Conservation (phyloP, 352 stramenopile species). For the Globisporangium spinosum region DNA sequence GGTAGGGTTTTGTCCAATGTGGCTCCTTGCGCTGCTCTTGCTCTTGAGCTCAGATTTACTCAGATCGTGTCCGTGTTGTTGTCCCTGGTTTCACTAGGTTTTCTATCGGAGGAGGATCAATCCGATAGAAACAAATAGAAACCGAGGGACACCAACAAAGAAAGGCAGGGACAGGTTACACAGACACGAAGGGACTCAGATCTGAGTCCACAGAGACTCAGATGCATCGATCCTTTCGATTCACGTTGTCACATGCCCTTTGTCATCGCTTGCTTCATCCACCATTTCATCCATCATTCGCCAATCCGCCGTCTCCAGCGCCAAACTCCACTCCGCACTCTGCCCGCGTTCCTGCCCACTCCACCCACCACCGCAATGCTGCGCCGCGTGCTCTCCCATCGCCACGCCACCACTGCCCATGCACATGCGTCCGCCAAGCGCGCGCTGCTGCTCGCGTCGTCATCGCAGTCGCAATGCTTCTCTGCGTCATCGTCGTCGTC, state of each 20-base stretch:
- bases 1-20: too few species aligned
- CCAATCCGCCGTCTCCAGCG: neutral
- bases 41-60: too few species aligned
- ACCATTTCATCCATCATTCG: neutral
- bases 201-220: too few species aligned
- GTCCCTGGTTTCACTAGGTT: too few species aligned
- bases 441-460: conserved; percentile 16
- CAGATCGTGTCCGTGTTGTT: too few species aligned
- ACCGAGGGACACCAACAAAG: too few species aligned
- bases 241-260: neutral
- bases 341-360: neutral
- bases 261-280: neutral
- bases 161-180: too few species aligned
- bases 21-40: too few species aligned
- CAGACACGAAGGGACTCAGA: too few species aligned
- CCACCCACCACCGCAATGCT: neutral
- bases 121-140: too few species aligned
- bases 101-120: too few species aligned
- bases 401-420: neutral
- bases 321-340: neutral
- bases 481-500: conserved; percentile 9
- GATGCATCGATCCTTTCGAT: too few species aligned
- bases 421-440: neutral
- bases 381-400: conserved; percentile 1
- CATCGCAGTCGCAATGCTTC: conserved; percentile 6